Evolutionary conservation across 768 basidiomycete genomes (phyloP).

Genomic region (Artomyces pyxidatus): DNA sequence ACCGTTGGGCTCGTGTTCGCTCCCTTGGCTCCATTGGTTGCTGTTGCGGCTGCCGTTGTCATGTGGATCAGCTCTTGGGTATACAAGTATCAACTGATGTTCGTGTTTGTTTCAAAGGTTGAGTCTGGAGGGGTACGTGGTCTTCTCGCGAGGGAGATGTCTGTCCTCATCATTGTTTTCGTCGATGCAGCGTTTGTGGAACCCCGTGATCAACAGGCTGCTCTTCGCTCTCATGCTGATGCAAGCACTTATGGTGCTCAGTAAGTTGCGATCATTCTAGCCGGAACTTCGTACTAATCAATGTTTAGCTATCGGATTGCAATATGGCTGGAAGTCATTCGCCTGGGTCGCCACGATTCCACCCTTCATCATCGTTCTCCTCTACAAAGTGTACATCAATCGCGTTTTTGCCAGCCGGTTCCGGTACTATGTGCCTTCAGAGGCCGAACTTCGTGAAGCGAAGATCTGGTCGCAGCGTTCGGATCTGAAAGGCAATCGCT

Average conservation of each 20-base stretch:
- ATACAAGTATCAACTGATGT: constrained; percentile 97
- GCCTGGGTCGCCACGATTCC: constrained; percentile 82
- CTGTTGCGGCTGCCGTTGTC: constrained; percentile 71
- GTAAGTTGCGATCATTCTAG: constrained; percentile 37
- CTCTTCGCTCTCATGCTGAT: constrained; percentile 73
- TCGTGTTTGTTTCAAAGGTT: constrained; percentile 80
- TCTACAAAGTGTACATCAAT: constrained; percentile 81
- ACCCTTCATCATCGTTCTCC: constrained; percentile 67
- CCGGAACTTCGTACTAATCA: constrained; percentile 13
- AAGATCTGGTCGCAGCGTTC: constrained; percentile 73
- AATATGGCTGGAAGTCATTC: constrained; percentile 60
- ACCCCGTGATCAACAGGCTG: constrained; percentile 86
- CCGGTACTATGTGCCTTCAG: constrained; percentile 78
- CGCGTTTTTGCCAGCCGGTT: constrained; percentile 60
- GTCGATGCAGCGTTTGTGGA: constrained; percentile 72
- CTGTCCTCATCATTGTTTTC: background rate
- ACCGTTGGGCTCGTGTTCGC: constrained; percentile 93
- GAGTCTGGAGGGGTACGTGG: constrained; percentile 86
- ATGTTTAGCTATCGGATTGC: constrained; percentile 71
- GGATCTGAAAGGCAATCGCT: constrained; percentile 62
- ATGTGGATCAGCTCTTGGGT: constrained; percentile 85
- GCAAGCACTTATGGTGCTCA: constrained; percentile 81
- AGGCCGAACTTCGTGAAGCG: constrained; percentile 63
- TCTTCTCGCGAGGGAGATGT: too few species aligned
- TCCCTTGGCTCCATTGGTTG: constrained; percentile 87